Percentiles rank a stretch among this genome's conserved stretches.
phyloP scores from a whole-genome alignment of 805 yeast species.

The Candida pini region DNA sequence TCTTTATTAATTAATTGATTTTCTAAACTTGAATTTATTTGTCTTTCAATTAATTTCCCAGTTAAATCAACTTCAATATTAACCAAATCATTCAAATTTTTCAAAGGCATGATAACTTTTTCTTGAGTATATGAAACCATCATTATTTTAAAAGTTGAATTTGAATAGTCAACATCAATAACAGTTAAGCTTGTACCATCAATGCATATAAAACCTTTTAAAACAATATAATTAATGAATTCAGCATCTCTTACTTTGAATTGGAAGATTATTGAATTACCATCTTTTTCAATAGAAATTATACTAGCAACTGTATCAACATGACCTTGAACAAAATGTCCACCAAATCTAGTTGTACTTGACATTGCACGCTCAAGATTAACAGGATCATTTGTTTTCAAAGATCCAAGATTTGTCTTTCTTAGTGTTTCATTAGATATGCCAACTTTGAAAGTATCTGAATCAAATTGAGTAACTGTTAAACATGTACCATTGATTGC shows the following conservation, averaged over 20 bases:
- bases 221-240: constrained; percentile 72
- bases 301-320: constrained; percentile 84
- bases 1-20: constrained; percentile 45
- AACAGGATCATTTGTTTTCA: constrained; percentile 55
- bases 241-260: constrained; percentile 63
- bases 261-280: constrained; percentile 70
- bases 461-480: constrained; percentile 78
- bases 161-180: constrained; percentile 62
- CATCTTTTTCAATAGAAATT: constrained; percentile 49
- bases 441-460: constrained; percentile 74
- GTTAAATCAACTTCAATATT: constrained; percentile 94
- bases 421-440: constrained; percentile 88
- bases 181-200: constrained; percentile 94
- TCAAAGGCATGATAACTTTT: constrained; percentile 68
- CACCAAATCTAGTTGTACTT: constrained; percentile 81
- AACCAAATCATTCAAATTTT: constrained; percentile 56
- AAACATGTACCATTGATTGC: constrained; percentile 86
- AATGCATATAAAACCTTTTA: constrained; percentile 87
- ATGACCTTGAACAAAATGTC: constrained; percentile 97
- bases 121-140: constrained; percentile 88
- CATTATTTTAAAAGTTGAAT: constrained; percentile 68
- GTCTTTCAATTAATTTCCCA: constrained; percentile 88
- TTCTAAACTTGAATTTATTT: constrained; percentile 55
- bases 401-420: constrained; percentile 66
- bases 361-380: constrained; percentile 90